Conservation (phyloP, 2,329 filamentous ascomycete genomes). For the Ophiosphaerella korrae region DNA sequence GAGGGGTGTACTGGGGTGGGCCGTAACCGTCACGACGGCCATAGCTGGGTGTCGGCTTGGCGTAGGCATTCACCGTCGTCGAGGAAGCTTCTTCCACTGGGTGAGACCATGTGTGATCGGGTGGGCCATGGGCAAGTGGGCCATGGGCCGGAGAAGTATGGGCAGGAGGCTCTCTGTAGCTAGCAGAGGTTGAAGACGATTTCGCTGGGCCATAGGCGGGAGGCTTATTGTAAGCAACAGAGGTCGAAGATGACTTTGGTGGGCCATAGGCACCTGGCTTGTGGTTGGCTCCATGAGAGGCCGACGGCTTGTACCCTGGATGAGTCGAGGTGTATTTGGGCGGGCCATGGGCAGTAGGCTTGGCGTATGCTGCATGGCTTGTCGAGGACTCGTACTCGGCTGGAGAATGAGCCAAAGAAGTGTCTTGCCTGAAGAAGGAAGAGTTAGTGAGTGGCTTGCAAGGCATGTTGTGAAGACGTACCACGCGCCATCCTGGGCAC, state of each 20-base stretch:
- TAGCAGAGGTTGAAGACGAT: neutral
- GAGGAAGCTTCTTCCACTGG: neutral
- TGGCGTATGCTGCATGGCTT: neutral
- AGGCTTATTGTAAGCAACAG: neutral
- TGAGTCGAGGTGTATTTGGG: neutral
- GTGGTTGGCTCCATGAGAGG: neutral
- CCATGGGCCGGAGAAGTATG: neutral
- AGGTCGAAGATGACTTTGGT: neutral
- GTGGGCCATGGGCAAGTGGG: neutral
- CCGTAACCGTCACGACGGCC: neutral
- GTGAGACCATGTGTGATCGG: neutral
- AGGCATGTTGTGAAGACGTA: neutral
- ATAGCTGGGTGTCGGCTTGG: neutral
- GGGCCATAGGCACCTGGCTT: neutral
- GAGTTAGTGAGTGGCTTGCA: no score
- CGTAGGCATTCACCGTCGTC: neutral
- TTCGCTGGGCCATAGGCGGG: neutral
- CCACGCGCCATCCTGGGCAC: conserved; percentile 6
- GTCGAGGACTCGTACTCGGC: neutral
- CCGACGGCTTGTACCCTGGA: neutral
- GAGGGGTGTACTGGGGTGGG: neutral
- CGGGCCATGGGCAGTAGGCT: neutral
- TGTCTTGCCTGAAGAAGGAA: no score
- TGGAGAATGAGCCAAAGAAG: neutral
- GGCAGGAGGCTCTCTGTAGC: neutral